Conservation (phyloP, 257 asterid genomes). For the Nicotiana benthamiana region DNA sequence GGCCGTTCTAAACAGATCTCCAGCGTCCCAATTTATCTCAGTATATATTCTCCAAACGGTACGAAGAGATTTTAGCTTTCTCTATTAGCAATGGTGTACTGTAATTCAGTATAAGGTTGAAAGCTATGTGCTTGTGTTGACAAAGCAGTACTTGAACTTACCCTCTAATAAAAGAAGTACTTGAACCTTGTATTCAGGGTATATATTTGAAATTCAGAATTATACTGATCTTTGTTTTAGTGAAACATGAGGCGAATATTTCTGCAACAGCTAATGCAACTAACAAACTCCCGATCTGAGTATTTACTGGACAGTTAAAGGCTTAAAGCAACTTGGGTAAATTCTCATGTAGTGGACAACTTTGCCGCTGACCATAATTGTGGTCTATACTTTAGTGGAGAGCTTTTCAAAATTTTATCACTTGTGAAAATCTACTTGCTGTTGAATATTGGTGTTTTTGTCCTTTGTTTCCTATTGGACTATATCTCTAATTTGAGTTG, state of each 20-base stretch:
- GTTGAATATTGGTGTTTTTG: background rate
- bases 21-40: conserved; percentile 88
- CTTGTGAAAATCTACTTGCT: background rate
- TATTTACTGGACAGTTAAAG: background rate
- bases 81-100: background rate
- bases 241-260: background rate
- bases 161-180: background rate
- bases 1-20: conserved; percentile 81
- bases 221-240: background rate
- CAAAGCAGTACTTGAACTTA: background rate
- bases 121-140: background rate
- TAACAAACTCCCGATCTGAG: background rate
- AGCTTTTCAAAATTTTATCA: background rate
- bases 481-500: background rate
- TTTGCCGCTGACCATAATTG: background rate
- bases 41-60: conserved; percentile 89
- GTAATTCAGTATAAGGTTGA: background rate
- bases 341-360: background rate
- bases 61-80: conserved; percentile 9
- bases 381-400: background rate
- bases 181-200: background rate
- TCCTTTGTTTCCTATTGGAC: background rate
- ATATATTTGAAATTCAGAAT: background rate
- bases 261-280: background rate
- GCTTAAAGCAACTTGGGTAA: background rate